Base-by-base conservation (phyloP, 2,329 filamentous ascomycete species). In the Botrytis squamosa region DNA sequence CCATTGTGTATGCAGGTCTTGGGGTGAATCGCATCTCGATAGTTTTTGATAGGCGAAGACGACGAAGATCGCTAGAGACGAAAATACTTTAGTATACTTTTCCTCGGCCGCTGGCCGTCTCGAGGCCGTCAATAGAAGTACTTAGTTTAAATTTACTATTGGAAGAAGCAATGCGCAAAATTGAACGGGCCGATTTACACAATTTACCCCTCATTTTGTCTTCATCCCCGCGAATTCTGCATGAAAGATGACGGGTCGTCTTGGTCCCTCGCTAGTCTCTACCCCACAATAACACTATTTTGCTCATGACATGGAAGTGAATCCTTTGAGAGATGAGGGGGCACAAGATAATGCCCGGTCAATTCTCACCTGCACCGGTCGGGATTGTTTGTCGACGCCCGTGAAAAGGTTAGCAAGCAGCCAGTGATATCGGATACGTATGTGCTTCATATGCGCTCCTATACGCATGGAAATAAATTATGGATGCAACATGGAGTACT, bases 141-240 rank as follows among this genome's bases (percentile, higher is more conserved):
- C 6, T n/a, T 62, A 25, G 36, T 49, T 36, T 20, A n/a, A 20
- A 14, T 33, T 20, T 52, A 20, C 29, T 8, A 12, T 52, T 52
- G 64, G 14, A 38, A 52, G 14, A n/a, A 67, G 33, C 12, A 67
- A 49, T 49, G 9, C 64, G 64, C 12, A 67, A 38, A 52, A n/a
- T 38, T 12, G 22, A 38, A 52, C 7, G 44, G 64, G 44, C 44
- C 33, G 14, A 67, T 38, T 38, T 67, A 33, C 46, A 40, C 16
- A n/a, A 40, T n/a, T 55, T 36, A 49, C 44, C 65, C 64, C 46
- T 52, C 33, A 55, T 55, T 52, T 9, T 20, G 33, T 67, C 8
- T 29, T 67, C 65, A 67, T 22, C 46, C 64, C 65, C 65, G 22
- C 65, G 33, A 38, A 29, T 36, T 46, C 65, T 36, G 65, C 65